These are phyloP conservation scores for Geranium brycei DNA, from an alignment of 345 rosid genomes.

Conservation along the genomic window DNA sequence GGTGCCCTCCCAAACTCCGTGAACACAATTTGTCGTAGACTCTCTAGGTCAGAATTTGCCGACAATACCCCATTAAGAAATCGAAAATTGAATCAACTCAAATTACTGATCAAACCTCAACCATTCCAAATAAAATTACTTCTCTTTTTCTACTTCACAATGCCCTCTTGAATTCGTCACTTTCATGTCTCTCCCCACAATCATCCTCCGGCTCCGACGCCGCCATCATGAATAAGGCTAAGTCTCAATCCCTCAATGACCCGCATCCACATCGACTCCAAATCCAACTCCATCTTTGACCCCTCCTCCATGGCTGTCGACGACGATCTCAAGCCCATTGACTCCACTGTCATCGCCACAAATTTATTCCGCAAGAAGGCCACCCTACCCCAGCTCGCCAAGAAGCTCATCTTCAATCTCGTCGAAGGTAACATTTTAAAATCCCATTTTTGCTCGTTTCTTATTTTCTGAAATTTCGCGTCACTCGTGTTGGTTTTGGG, in stretches of 20 bases:
- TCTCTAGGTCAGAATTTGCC: no score
- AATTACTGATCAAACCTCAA: no score
- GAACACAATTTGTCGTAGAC: no score
- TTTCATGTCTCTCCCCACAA: conserved; percentile 80
- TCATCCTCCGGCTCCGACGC: not conserved
- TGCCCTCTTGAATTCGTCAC: conserved; percentile 19
- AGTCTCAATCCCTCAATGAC: conserved; percentile 50
- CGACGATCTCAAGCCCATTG: conserved; percentile 36
- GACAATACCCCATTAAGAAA: no score
- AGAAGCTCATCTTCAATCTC: conserved; percentile 78
- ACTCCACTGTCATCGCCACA: conserved; percentile 32
- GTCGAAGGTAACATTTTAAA: conserved; percentile 45
- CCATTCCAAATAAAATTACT: no score
- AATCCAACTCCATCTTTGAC: conserved; percentile 37
- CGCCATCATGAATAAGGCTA: conserved; percentile 55
- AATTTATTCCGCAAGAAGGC: conserved; percentile 83
- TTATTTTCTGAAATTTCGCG: not conserved
- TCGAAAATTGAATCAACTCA: no score
- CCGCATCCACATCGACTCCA: not conserved
- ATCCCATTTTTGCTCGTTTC: conserved; percentile 4
- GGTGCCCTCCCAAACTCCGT: no score
- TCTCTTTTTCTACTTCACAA: conserved; percentile 10
- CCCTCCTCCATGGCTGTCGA: conserved; percentile 21
- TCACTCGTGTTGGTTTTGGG: not conserved
- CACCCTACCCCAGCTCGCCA: conserved; percentile 66